These are phyloP conservation scores for Phytopythium cucurbitacearum DNA, from an alignment of 352 stramenopile genomes.

Conservation along the genomic window DNA sequence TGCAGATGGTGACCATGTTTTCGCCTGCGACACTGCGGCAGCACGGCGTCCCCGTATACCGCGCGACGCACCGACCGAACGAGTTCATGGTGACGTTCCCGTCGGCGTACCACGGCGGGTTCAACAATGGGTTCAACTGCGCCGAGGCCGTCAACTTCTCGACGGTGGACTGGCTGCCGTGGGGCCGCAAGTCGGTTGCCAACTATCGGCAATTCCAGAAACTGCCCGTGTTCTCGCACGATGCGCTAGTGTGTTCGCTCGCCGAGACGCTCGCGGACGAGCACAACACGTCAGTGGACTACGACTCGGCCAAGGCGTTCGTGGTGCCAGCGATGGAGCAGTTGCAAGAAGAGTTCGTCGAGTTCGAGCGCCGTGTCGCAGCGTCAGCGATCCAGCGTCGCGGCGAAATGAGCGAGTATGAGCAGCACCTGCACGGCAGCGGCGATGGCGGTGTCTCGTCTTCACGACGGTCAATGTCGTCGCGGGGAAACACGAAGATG, in stretches of 20 bases:
- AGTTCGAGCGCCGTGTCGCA: constrained; percentile 42
- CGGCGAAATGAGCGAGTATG: constrained; percentile 53
- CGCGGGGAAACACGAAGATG: constrained; percentile 12
- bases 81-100: constrained; percentile 99
- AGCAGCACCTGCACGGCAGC: constrained; percentile 20
- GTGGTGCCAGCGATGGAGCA: constrained; percentile 62
- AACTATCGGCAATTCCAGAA: constrained; percentile 81
- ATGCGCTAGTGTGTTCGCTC: constrained; percentile 77
- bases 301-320: constrained; percentile 34
- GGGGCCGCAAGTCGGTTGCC: constrained; percentile 59
- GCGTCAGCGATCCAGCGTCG: constrained; percentile 23
- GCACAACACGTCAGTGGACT: constrained; percentile 37
- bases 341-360: constrained; percentile 46
- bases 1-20: constrained; percentile 90
- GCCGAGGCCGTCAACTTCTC: constrained; percentile 91
- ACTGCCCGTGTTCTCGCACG: constrained; percentile 84
- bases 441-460: constrained; percentile 11
- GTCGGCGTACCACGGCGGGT: constrained; percentile 96
- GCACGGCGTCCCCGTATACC: constrained; percentile 92
- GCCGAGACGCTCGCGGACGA: constrained; percentile 57
- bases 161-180: constrained; percentile 85
- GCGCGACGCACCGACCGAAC: constrained; percentile 92
- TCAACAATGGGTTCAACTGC: constrained; percentile 96
- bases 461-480: constrained; percentile 27
- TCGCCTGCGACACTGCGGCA: constrained; percentile 60